Base-by-base conservation (phyloP, 2,329 filamentous ascomycete species). In the Pseudocercospora eumusae region DNA sequence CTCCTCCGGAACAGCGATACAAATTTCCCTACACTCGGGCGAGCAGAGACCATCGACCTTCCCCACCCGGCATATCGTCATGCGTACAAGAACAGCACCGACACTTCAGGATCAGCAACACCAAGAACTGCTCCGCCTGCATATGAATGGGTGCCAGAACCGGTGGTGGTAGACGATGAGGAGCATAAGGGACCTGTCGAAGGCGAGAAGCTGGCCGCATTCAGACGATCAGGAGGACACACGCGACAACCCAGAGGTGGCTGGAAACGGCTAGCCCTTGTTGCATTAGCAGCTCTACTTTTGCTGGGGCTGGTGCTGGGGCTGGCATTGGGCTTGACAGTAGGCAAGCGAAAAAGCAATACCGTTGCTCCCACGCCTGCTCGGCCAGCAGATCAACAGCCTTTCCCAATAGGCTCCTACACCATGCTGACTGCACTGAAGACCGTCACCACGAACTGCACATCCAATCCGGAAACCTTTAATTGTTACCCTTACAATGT, bases 341-440 rank as follows among this genome's bases (percentile, higher is more conserved):
- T 64, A n/a, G 61, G 63, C 36, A 65, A 67, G 44, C 66, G 65
- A 44, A 66, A 71, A 53, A 60, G 47, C 47, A 52, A 25, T 27
- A 52, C 47, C 10, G 61, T 6, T 40, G 53, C 7, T 36, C 60
- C 20, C 23, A 56, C 23, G 23, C 36, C 23, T 31, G 36, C 21
- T 25, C 62, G 5, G 18, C 23, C 31, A 25, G 13, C 31, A n/a
- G 64, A 63, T 25, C 59, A 60, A 8, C 66, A 70, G 44, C 71
- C 75, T 57, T 89, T 89, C 68, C 88, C 88, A 1, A 76, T 82
- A 1, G 88, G 88, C 5, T 81, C 83, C n/a, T 90, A 85, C 73
- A 79, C 83, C 40, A 79, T 90, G 67, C 78, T 82, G 6, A 85
- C 86, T 21, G 83, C 82, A 62, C 82, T 90, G 42, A 77, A 80